Conservation (phyloP, 257 asterid genomes). For the Catharanthus roseus region DNA sequence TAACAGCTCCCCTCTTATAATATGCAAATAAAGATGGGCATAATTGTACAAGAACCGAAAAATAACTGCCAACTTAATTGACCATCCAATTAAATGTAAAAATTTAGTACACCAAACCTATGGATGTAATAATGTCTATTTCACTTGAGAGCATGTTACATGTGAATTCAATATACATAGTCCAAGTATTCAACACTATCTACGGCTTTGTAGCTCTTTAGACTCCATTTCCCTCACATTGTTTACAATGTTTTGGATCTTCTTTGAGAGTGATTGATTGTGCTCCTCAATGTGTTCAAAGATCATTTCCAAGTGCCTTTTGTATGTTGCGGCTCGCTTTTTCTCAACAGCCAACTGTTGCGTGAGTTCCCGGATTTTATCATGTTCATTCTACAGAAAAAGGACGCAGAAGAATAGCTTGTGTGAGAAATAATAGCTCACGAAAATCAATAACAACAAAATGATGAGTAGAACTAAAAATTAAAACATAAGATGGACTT, state of each 20-base stretch:
- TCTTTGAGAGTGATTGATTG: constrained; percentile 72
- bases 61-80: background rate
- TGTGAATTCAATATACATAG: background rate
- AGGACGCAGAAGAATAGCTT: background rate
- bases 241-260: constrained; percentile 65
- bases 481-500: background rate
- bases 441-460: background rate
- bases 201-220: constrained; percentile 40
- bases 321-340: constrained; percentile 79
- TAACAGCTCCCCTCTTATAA: background rate
- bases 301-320: constrained; percentile 84
- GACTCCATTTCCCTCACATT: constrained; percentile 78
- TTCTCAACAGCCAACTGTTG: constrained; percentile 89
- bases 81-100: background rate
- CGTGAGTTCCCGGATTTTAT: constrained; percentile 78
- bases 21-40: background rate
- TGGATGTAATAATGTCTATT: background rate
- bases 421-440: background rate
- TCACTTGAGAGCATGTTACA: background rate
- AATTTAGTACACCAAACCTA: background rate
- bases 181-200: constrained; percentile 19
- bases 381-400: constrained; percentile 74
- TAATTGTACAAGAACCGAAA: background rate
- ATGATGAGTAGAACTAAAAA: background rate
- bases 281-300: constrained; percentile 93